Percentiles rank a stretch among this genome's conserved stretches.
Conservation (phyloP, 805 yeast genomes). For the Lipomyces yamadae region DNA sequence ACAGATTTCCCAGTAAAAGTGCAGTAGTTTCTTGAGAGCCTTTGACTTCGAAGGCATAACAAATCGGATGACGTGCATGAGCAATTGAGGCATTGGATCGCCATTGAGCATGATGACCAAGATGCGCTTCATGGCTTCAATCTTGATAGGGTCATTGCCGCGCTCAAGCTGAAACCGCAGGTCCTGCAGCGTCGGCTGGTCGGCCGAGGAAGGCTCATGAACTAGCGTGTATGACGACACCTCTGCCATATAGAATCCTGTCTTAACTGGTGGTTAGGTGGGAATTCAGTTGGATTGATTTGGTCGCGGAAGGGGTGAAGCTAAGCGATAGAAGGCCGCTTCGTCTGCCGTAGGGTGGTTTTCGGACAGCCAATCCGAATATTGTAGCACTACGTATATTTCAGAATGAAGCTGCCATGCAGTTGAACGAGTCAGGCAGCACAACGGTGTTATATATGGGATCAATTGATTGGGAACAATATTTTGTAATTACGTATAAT, state of each 20-base stretch:
- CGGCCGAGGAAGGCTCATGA: conserved; percentile 40
- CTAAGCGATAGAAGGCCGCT: not conserved
- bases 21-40: conserved; percentile 86
- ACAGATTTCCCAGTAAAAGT: conserved; percentile 97
- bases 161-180: conserved; percentile 80
- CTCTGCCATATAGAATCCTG: conserved; percentile 30
- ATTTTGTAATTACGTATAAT: not conserved
- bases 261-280: not conserved
- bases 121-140: conserved; percentile 87
- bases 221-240: conserved; percentile 35
- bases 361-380: not conserved
- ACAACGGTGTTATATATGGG: not conserved
- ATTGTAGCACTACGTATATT: not conserved
- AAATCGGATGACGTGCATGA: conserved; percentile 96
- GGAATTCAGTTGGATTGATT: not conserved
- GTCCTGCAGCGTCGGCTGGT: conserved; percentile 63
- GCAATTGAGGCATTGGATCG: conserved; percentile 85
- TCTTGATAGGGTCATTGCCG: conserved; percentile 84
- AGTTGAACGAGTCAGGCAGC: not conserved
- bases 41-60: conserved; percentile 96
- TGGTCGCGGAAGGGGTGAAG: not conserved
- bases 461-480: not conserved
- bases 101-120: conserved; percentile 88
- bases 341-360: not conserved
- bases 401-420: not conserved